A percentile compares a stretch with the other conserved stretches of the same genome.
phyloP scores from a whole-genome alignment of 108 stramenopile genomes.

The Nitzschia sp. region DNA sequence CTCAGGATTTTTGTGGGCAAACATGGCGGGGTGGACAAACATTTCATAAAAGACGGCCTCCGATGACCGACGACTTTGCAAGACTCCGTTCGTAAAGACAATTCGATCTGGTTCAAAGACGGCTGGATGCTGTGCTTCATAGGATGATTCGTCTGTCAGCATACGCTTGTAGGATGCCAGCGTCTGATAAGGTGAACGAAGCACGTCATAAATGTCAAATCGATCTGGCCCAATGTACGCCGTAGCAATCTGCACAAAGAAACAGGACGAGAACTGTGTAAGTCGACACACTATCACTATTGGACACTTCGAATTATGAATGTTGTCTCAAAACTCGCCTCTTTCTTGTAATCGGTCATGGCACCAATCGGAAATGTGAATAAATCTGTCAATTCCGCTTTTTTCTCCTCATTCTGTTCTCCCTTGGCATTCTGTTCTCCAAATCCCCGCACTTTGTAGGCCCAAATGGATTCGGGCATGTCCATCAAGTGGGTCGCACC shows the following conservation, averaged over 20 bases:
- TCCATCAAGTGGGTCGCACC: not conserved
- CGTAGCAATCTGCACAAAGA: constrained; percentile 32
- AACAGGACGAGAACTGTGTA: not conserved
- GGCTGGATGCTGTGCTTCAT: constrained; percentile 36
- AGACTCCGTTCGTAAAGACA: constrained; percentile 61
- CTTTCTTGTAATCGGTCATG: constrained; percentile 29
- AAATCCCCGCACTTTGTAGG: constrained; percentile 57
- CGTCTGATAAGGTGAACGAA: constrained; percentile 26
- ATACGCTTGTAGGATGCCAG: constrained; percentile 33
- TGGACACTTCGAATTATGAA: no score
- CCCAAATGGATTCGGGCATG: constrained; percentile 36
- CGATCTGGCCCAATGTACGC: constrained; percentile 50
- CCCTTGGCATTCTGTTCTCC: not conserved
- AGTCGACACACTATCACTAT: not conserved
- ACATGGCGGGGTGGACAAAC: constrained; percentile 94
- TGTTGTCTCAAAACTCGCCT: constrained; percentile 17
- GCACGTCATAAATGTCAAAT: constrained; percentile 64
- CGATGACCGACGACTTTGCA: constrained; percentile 43
- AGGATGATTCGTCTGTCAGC: constrained; percentile 25
- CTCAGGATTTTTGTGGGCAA: constrained; percentile 74
- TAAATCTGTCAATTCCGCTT: constrained; percentile 27
- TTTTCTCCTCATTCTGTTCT: not conserved
- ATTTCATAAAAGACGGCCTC: constrained; percentile 57
- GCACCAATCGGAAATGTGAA: constrained; percentile 32
- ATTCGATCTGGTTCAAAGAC: constrained; percentile 46